Base-by-base conservation (phyloP, 1,284 basidiomycete genomes). In the Porodaedalea pini region DNA sequence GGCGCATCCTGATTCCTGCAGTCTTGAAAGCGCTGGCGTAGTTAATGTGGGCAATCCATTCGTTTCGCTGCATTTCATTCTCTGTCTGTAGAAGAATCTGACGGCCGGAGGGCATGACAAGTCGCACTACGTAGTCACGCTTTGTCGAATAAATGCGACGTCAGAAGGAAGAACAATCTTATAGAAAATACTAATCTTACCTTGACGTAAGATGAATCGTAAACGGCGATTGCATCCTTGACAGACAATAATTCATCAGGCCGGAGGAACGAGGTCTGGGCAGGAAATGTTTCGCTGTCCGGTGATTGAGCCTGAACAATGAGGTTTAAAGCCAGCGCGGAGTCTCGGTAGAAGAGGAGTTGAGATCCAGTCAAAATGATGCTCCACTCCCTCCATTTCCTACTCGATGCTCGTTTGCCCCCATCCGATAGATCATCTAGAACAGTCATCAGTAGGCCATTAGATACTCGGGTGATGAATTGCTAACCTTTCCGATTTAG, bases 1-100 rank as follows among this genome's bases (percentile, higher is more conserved):
- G 80, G 13, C 93, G 85, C 81, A 97, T 94, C 47, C 85, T 81
- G 43, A 98, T 78, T n/a, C 88, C 90, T 6, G 85, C 81, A 1
- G 90, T 86, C 71, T 88, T 93, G 81, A 98, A 98, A 6, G 91
- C 80, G 60, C 92, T 90, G 5, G 93, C 94, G 69, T 97, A 98
- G 72, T 99, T 99, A 69, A 99, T 94, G 44, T 84, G 80, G 32
- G 88, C 81, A 63, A 98, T 87, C 96, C 96, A 99, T 62, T 89
- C 83, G 68, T 96, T 91, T 78, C 94, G 82, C 62, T 95, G 90
- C 50, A 75, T 71, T 64, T 90, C 86, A 65, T 83, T 79, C 10
- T 78, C 69, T 3, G 90, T 81, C 68, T 94, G 91, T 43, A 98
- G 76, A 29, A 98, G 81, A 62, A 88, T 85, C 63, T 95, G 90